Conservation (phyloP, 495 filamentous ascomycete species). For the Cairneyella variabilis region DNA sequence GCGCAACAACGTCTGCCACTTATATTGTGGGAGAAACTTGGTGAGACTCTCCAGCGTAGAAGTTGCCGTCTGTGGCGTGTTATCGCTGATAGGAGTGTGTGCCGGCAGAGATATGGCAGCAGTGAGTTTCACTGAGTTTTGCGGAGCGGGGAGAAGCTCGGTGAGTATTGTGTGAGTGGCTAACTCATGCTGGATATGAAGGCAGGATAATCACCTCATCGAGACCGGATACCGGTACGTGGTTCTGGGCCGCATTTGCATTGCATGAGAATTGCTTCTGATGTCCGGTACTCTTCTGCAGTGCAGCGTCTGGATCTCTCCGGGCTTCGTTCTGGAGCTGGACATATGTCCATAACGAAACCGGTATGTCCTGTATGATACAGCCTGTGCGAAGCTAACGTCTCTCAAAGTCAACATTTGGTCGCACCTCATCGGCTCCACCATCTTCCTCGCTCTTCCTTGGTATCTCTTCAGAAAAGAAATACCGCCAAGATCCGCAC, state of each 20-base stretch:
- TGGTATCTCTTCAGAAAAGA: slow-evolving; percentile 33
- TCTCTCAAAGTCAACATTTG: slow-evolving; percentile 45
- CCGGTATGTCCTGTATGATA: slow-evolving; percentile 1
- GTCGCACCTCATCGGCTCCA: slow-evolving; percentile 44
- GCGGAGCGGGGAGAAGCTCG: too few relatives aligned
- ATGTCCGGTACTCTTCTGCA: not conserved
- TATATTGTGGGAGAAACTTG: slow-evolving; percentile 4
- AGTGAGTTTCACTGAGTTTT: slow-evolving; percentile 5
- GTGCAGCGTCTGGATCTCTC: slow-evolving; percentile 24
- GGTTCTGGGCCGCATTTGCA: not conserved
- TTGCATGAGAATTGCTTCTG: not conserved
- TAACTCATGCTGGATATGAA: not conserved
- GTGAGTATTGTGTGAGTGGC: too few relatives aligned
- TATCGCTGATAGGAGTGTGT: not conserved
- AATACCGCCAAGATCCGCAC: slow-evolving; percentile 28
- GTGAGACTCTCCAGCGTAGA: not conserved
- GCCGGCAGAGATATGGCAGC: slow-evolving; percentile 8
- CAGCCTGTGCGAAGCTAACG: not conserved
- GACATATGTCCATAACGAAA: slow-evolving; percentile 43
- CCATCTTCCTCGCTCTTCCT: slow-evolving; percentile 40
- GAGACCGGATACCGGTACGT: slow-evolving; percentile 9
- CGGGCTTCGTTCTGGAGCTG: slow-evolving; percentile 33
- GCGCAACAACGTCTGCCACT: not conserved
- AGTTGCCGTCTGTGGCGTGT: not conserved
- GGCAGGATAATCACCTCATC: slow-evolving; percentile 12